phyloP scores from a whole-genome alignment of 2,329 filamentous ascomycete species.

The Metarhizium sp. region DNA sequence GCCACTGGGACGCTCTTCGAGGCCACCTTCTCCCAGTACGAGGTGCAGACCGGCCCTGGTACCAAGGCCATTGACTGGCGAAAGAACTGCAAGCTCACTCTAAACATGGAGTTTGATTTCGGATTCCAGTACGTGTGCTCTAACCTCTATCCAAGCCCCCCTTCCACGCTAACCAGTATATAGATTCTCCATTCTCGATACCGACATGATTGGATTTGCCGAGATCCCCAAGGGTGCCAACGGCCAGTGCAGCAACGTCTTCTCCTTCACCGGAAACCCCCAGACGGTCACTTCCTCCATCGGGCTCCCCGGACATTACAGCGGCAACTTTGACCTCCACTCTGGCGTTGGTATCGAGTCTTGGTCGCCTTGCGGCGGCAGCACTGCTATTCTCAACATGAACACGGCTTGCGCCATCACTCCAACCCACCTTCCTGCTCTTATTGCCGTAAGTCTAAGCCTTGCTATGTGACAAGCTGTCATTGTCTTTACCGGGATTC shows the following conservation, averaged over 20 bases:
- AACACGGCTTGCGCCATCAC: conserved; percentile 16
- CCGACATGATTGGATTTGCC: conserved; percentile 17
- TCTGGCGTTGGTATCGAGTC: conserved; percentile 11
- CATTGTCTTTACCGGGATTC: too few relatives aligned
- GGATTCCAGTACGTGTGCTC: conserved; percentile 15
- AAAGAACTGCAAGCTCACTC: conserved; percentile 18
- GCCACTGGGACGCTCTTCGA: conserved; percentile 15
- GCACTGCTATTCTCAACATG: conserved; percentile 19
- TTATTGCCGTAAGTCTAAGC: conserved; percentile 15
- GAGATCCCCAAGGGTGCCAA: conserved; percentile 13
- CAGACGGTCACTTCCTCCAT: conserved; percentile 13
- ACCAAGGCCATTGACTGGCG: conserved; percentile 14
- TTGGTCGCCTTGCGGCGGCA: conserved; percentile 17
- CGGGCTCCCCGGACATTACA: conserved; percentile 10
- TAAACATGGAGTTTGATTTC: conserved; percentile 15
- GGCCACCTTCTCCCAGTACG: conserved; percentile 16
- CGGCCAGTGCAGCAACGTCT: conserved; percentile 16
- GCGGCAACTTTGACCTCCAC: conserved; percentile 13
- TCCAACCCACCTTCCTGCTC: conserved; percentile 12
- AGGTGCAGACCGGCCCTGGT: conserved; percentile 14
- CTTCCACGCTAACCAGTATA: not conserved
- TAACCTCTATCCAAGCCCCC: not conserved
- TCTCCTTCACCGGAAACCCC: conserved; percentile 16
- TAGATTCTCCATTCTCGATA: conserved; percentile 17
- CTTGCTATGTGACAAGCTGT: not conserved